A percentile compares a stretch with the other conserved stretches of the same genome.
phyloP scores from a whole-genome alignment of 2,329 filamentous ascomycete species.

The Botrytis cinerea region DNA sequence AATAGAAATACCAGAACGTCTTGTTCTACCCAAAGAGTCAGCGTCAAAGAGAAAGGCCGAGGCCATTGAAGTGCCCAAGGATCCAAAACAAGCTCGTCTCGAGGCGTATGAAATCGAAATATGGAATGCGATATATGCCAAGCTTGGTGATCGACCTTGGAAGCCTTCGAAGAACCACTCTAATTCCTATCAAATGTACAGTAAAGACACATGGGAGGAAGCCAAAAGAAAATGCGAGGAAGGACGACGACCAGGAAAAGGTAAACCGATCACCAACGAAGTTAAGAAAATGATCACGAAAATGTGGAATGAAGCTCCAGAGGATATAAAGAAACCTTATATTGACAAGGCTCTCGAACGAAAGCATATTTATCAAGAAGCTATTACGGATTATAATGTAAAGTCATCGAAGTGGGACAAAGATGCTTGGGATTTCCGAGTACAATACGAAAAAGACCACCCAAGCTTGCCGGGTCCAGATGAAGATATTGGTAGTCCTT shows the following conservation, averaged over 20 bases:
- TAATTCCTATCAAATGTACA: constrained; percentile 89
- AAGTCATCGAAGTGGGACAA: constrained; percentile 72
- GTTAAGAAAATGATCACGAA: constrained; percentile 82
- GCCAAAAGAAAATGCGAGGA: constrained; percentile 63
- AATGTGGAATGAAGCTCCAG: constrained; percentile 81
- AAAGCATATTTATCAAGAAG: constrained; percentile 63
- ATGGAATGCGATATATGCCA: constrained; percentile 52
- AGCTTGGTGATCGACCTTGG: constrained; percentile 73
- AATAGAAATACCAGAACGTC: constrained; percentile 72
- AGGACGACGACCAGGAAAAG: constrained; percentile 63
- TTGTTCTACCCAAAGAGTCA: constrained; percentile 67
- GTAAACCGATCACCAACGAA: constrained; percentile 72
- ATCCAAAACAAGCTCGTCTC: constrained; percentile 54
- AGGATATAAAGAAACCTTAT: constrained; percentile 74
- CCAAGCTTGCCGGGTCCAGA: constrained; percentile 47
- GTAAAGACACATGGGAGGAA: constrained; percentile 72
- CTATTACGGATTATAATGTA: constrained; percentile 60
- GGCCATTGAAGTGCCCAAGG: constrained; percentile 44
- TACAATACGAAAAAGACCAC: constrained; percentile 55
- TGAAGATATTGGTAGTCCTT: constrained; percentile 38
- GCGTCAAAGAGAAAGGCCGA: constrained; percentile 57
- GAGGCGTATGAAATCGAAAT: constrained; percentile 59
- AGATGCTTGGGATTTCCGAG: constrained; percentile 57
- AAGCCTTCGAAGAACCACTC: constrained; percentile 72
- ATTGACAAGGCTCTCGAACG: constrained; percentile 71